Base-by-base conservation (phyloP, 306 rosid species). In the Arachis stenosperma region DNA sequence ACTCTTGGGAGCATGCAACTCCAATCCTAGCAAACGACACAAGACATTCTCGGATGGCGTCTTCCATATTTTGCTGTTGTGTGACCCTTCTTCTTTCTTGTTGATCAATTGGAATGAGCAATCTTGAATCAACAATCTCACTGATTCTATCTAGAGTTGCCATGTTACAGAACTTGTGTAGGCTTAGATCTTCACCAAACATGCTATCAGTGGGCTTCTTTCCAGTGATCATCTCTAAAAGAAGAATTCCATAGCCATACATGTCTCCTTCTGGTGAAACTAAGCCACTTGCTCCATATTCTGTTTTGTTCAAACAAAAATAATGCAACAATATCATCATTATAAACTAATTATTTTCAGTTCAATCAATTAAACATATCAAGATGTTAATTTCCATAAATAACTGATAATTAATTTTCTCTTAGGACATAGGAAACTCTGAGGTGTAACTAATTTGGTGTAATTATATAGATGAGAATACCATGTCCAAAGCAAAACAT, bases 201-300 rank as follows among this genome's bases (percentile, higher is more conserved):
- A 65, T 64, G 46, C 9, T 41, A 65, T 75, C 48, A 9, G 58
- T 65, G 3, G 72, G 72, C 14, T 54, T 65, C 56, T 43, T 75
- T 42, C 65, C 40, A 3, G 56, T 65, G 13, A 75, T 37, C 65
- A 64, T 22, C 57, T 64, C 56, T 4, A 64, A 0, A 30, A 74
- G 9, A 53, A 74, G 46, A 64, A 74, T 2, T 2, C 63, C 64
- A 53, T 52, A 64, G 17, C 78, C 63, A 14, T 64, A 74, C 6
- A 48, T 48, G 13, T 10, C 51, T 9, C 51, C 51, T 46, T 46
- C 3, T 46, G 51, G 3, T 8, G 51, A 46, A 1, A 46, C 51
- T 48, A 14, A 14, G 14, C 6, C 5, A 10, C 54, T 6, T 12
- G 17, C 54, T 48, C 54, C 54, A 3, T 48, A 48, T 6, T 48